phyloP scores from a whole-genome alignment of 2,329 filamentous ascomycete species.

The Hypoxylon sp. region DNA sequence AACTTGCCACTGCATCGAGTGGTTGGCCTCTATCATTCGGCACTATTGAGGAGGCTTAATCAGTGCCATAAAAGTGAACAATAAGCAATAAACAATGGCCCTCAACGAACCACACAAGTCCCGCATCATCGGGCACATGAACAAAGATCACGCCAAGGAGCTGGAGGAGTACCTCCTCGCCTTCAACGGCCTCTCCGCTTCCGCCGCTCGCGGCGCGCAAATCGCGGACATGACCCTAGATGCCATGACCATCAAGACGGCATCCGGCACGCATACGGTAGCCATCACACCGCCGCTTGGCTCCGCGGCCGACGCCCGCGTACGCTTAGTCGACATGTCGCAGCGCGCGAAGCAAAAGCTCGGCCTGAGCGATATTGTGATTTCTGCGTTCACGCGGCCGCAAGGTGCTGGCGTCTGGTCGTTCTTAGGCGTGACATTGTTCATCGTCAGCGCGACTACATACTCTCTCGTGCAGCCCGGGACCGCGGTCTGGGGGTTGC shows the following conservation, averaged over 20 bases:
- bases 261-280: slow-evolving; percentile 65
- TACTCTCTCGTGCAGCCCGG: slow-evolving; percentile 68
- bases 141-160: slow-evolving; percentile 82
- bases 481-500: slow-evolving; percentile 63
- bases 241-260: slow-evolving; percentile 72
- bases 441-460: slow-evolving; percentile 66
- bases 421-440: slow-evolving; percentile 69
- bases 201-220: slow-evolving; percentile 69
- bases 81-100: slow-evolving; percentile 36
- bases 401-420: slow-evolving; percentile 64
- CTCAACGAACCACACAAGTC: slow-evolving; percentile 65
- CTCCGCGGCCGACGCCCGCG: slow-evolving; percentile 76
- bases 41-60: not conserved
- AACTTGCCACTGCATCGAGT: not conserved
- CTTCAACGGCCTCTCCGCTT: slow-evolving; percentile 71
- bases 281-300: slow-evolving; percentile 79
- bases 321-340: slow-evolving; percentile 80
- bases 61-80: not conserved
- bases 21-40: not conserved
- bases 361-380: slow-evolving; percentile 66
- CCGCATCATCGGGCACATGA: slow-evolving; percentile 87
- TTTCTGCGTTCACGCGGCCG: slow-evolving; percentile 61
- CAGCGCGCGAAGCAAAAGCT: slow-evolving; percentile 70
- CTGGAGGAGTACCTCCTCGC: slow-evolving; percentile 84
- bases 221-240: slow-evolving; percentile 77